phyloP scores from a whole-genome alignment of 805 yeast genomes.

The Kuraishia molischiana region DNA sequence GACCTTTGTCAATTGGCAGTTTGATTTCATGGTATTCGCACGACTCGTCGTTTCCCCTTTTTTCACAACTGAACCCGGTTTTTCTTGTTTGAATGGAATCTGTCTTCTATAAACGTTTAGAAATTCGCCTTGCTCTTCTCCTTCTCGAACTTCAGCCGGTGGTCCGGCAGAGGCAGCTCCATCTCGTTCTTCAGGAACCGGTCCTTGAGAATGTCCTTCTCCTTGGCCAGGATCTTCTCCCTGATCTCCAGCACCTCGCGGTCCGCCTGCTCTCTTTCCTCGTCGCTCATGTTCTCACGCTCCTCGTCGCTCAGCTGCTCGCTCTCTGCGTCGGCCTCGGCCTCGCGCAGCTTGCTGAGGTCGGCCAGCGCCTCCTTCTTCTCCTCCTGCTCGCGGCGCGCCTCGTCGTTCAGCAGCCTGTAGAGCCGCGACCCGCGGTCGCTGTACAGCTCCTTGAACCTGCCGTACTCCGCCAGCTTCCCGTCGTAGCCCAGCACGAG shows the following conservation, averaged over 20 bases:
- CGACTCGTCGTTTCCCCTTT: too few relatives aligned
- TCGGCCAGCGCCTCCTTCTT: conserved; percentile 3
- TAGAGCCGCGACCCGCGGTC: conserved; percentile 24
- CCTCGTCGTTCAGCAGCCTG: conserved; percentile 19
- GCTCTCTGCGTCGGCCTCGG: conserved; percentile 10
- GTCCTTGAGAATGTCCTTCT: conserved; percentile 6
- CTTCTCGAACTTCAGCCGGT: neutral
- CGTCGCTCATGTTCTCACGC: conserved; percentile 1
- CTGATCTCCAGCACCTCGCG: neutral
- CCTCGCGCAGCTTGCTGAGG: conserved; percentile 1
- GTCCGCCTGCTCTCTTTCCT: neutral
- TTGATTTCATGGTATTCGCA: too few relatives aligned
- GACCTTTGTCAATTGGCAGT: too few relatives aligned
- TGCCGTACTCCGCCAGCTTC: conserved; percentile 67
- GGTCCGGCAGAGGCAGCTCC: conserved; percentile 8
- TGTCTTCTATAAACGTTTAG: too few relatives aligned
- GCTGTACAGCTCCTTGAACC: conserved; percentile 45
- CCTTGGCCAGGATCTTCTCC: conserved; percentile 1
- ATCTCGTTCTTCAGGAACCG: conserved; percentile 11
- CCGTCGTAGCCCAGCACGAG: conserved; percentile 76
- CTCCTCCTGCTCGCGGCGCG: conserved; percentile 7
- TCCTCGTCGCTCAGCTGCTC: conserved; percentile 1
- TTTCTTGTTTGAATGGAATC: too few relatives aligned
- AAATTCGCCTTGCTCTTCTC: neutral
- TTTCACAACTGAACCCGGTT: too few relatives aligned